Evolutionary conservation across 495 filamentous ascomycete species (phyloP), one percentile per base, ranked within the genome.

Genomic region (Penicillium herquei): DNA sequence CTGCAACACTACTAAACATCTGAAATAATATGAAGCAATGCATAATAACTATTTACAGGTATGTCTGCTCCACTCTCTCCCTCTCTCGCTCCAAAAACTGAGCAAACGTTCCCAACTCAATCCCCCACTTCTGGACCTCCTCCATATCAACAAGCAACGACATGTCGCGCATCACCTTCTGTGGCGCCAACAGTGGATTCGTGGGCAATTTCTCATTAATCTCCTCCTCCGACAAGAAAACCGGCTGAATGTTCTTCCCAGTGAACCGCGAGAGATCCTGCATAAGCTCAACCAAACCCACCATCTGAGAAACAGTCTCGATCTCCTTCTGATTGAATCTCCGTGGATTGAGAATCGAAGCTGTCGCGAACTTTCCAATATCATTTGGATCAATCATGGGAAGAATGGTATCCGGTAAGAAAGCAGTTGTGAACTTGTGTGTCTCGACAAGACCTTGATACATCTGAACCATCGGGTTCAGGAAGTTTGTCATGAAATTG

Each of bases 401-500:
- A 0, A 80, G 44, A 6, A 67, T 4, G 0, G 67, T 72, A 18
- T 74, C 71, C 0, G 52, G 54, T 0, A 55, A 54, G 26, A 66
- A 70, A 8, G 71, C 65, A 13, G 65, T 72, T 0, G 60, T 61
- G 26, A 71, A 74, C n/a, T 53, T 56, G 10, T 73, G 70, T 5
- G 56, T 70, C 39, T 71, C 68, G 3, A 55, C 59, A 0, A 79
- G 54, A 3, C 70, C 72, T 1, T 69, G 62, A 40, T 72, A 78
- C 65, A 76, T 67, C 6, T 37, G 30, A 0, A 69, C 66, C 16
- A 70, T 59, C 6, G 75, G 74, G 0, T 42, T 30, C 3, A 80
- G 54, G 56, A 73, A 75, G 49, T 83, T 83, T 6, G 70, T 63
- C 79, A 81, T 81, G 68, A 81, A 83, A 40, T 69, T 72, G 3